Evolutionary conservation across 305 asterid species (phyloP), one percentile per base, ranked within the genome.

Genomic region (Lippia alba): DNA sequence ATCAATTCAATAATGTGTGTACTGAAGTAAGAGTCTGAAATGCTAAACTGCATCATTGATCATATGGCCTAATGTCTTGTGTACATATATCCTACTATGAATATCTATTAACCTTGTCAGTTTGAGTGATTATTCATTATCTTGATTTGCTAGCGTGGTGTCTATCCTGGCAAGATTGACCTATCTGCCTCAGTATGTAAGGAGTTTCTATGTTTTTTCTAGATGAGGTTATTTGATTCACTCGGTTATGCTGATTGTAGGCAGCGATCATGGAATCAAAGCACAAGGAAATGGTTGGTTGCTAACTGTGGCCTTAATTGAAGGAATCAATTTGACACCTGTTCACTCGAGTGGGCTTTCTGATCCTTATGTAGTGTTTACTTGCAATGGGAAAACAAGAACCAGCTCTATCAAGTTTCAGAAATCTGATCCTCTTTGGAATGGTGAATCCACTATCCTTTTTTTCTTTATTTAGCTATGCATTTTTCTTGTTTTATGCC

Each of bases 221-320:
- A 39, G 40, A 70, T 19, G 49, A 19, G 54, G 20, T 55, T 20
- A 74, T 56, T 71, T 61, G 4, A 41, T 81, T 72, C 45, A 5
- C 14, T 70, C 79, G 34, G 12, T 12, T 66, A n/a, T 57, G 61
- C 72, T 79, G 67, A 72, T 68, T 72, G 68, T 67, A 92, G 98
- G 91, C 24, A 90, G 87, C 70, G 99, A 94, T 80, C 98, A 94
- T 75, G 99, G 97, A 64, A 58, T 91, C 68, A 94, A 91, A 90
- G 97, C 97, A 71, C 96, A 75, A 66, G 99, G 99, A 56, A 82
- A 90, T 64, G 99, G 97, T 33, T 94, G 98, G 98, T 85, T 91
- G 83, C 89, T 94, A 70, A 94, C 98, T 12, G 96, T 92, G 82
- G 99, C 98, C 71, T 82, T 94, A 80, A 82, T 94, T 58, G 94